These are phyloP conservation scores for Solanum piurae DNA, from an alignment of 257 asterid species.

Conservation along the genomic window DNA sequence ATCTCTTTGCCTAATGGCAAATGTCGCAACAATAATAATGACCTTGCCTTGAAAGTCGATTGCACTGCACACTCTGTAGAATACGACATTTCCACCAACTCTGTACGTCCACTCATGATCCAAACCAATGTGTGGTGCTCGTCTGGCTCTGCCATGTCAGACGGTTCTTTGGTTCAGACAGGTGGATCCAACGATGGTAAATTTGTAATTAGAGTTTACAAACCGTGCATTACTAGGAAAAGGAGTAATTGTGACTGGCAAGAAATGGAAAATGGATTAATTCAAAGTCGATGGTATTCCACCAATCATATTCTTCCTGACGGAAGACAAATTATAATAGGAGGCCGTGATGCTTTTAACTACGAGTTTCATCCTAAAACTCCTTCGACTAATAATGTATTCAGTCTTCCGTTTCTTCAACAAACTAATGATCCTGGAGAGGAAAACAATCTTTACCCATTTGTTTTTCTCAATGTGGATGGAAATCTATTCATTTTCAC, in stretches of 20 bases:
- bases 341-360: neutral
- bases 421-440: neutral
- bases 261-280: neutral
- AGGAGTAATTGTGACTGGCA: neutral
- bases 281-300: slow-evolving; percentile 7
- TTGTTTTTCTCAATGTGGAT: slow-evolving; percentile 36
- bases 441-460: slow-evolving; percentile 19
- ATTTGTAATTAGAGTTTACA: neutral
- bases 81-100: slow-evolving; percentile 25
- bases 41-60: slow-evolving; percentile 7
- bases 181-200: slow-evolving; percentile 35
- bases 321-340: slow-evolving; percentile 1
- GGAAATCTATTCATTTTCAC: slow-evolving; percentile 44
- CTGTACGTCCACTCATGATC: slow-evolving; percentile 34
- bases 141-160: slow-evolving; percentile 27
- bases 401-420: neutral
- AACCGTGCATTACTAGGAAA: neutral
- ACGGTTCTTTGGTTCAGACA: slow-evolving; percentile 31
- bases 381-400: neutral
- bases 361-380: slow-evolving; percentile 3
- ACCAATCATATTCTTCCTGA: slow-evolving; percentile 2
- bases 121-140: slow-evolving; percentile 48
- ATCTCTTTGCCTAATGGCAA: slow-evolving; percentile 22
- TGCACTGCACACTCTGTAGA: slow-evolving; percentile 57
- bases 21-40: slow-evolving; percentile 25